Evolutionary conservation across 192 early-diverging fungal species (phyloP), one percentile per base, ranked within the genome.

Genomic region (Entomortierella beljakovae): DNA sequence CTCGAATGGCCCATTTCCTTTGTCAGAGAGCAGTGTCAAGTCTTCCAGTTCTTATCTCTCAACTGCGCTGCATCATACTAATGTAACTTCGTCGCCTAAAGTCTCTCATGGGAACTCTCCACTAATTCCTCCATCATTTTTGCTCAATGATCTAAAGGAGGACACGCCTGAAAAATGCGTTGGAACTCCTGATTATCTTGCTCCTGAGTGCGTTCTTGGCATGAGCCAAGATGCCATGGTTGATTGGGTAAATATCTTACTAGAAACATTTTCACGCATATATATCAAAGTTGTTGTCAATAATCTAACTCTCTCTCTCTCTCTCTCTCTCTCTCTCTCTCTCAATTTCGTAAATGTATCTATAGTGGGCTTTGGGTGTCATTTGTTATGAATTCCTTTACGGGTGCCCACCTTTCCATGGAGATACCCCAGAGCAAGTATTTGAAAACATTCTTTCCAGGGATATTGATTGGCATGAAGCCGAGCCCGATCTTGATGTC

Each of bases 141-240:
- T 70, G 72, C 86, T 72, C 34, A 89, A 62, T 63, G 80, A 61
- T 64, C 77, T 59, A 83, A 89, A 64, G 58, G 80, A 73, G 60
- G 84, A 72, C 34, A 69, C 75, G 0, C 67, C 74, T 15, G 89
- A 91, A 48, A 82, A 82, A 16, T 92, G 91, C 59, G 91, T 92
- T 18, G 94, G 94, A n/a, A 96, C 94, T 18, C 94, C 94, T 1
- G 94, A 96, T 71, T 96, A 96, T 63, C 64, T 96, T 49, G 94
- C 94, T 16, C 94, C 94, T 18, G 94, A 96, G 65, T 90, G 90
- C 62, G 95, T 96, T 42, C 76, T 96, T 31, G 94, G 94, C 16
- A 82, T 92, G 40, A 92, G 93, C 18, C 92, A 96, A 71, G 94
- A 93, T 64, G 84, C 86, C 6, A 90, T 90, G 80, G 94, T 96